Percentiles rank a stretch among this genome's conserved stretches.
Conservation (phyloP, 306 rosid genomes). For the Corylus americana region DNA sequence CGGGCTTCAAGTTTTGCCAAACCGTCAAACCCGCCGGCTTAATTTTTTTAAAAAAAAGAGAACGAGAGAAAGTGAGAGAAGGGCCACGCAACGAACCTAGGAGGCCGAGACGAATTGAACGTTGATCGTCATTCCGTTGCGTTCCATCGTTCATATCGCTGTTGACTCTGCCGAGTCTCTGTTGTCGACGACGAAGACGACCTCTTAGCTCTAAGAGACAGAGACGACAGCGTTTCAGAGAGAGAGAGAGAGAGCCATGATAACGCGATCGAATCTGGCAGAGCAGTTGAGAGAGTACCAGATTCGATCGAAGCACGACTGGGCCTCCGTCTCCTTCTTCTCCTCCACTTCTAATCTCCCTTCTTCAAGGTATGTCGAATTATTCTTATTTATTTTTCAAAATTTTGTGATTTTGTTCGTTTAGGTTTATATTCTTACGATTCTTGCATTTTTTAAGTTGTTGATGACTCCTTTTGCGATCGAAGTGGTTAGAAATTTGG, state of each 20-base stretch:
- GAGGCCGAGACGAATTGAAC: constrained; percentile 3
- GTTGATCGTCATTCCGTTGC: constrained; percentile 27
- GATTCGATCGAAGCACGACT: constrained; percentile 98
- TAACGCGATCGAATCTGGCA: constrained; percentile 98
- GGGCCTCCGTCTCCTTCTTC: constrained; percentile 99
- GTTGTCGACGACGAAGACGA: constrained; percentile 12
- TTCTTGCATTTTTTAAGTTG: neutral
- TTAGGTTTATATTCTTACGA: neutral
- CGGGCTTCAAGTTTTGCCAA: neutral
- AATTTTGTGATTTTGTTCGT: neutral
- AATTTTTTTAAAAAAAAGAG: neutral
- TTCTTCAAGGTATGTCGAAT: constrained; percentile 63
- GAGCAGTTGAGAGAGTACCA: constrained; percentile 97
- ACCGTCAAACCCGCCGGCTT: neutral
- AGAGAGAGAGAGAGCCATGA: constrained; percentile 52
- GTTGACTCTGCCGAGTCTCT: constrained; percentile 34
- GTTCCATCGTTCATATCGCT: constrained; percentile 16
- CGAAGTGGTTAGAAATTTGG: neutral
- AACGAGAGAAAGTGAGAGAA: constrained; percentile 4
- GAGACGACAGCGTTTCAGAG: constrained; percentile 31
- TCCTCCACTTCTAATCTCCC: constrained; percentile 77
- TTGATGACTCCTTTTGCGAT: constrained; percentile 1
- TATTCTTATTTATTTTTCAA: neutral
- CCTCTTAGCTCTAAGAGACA: constrained; percentile 12
- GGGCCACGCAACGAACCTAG: constrained; percentile 14